Evolutionary conservation across 148 eudicot genomes (phyloP), one percentile per base, ranked within the genome.

Genomic region (Simmondsia chinensis): DNA sequence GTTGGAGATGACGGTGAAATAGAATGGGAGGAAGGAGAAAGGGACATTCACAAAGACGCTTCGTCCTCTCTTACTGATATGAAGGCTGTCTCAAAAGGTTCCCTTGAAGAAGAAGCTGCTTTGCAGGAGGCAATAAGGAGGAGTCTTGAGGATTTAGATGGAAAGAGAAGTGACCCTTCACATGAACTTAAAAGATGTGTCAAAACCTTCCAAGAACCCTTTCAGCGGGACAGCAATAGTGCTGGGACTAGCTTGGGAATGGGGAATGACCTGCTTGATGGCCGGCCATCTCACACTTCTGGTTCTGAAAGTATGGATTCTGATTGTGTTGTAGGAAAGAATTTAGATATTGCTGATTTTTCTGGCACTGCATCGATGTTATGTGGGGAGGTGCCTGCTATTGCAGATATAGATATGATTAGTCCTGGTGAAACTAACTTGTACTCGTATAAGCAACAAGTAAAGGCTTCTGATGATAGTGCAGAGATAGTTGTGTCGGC

Each of bases 61-160:
- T 55, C 56, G 31, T 22, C 45, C 41, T 35, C 28, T 63, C 59
- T 57, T 20, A 37, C 45, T 46, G 68, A 56, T 43, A 10, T 36
- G 42, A 54, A 69, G 48, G 15, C 46, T 59, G 54, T 46, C 22
- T 69, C 83, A 18, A 79, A 73, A 71, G 99, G 88, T 40, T 77
- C 59, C 44, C 36, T 63, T 54, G 74, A 79, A 65, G 97, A 85
- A 74, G 94, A 79, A 65, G 71, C 63, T 28, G 80, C 82, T 55
- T 61, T 79, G 21, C 86, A 74, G 60, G 95, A 91, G 65, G 99
- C 99, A 28, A 61, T 85, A 32, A 72, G 65, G 64, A 76, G 75
- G 65, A 91, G 95, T 71, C 75, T 85, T 25, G 66, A 50, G 55
- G 93, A 82, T 69, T 16, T 36, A 43, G 69, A 32, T 47, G 45